Percentiles rank a stretch among this genome's conserved stretches.
Evolutionary conservation across 305 asterid genomes (phyloP).

Genomic region (Nicotiana rustica): DNA sequence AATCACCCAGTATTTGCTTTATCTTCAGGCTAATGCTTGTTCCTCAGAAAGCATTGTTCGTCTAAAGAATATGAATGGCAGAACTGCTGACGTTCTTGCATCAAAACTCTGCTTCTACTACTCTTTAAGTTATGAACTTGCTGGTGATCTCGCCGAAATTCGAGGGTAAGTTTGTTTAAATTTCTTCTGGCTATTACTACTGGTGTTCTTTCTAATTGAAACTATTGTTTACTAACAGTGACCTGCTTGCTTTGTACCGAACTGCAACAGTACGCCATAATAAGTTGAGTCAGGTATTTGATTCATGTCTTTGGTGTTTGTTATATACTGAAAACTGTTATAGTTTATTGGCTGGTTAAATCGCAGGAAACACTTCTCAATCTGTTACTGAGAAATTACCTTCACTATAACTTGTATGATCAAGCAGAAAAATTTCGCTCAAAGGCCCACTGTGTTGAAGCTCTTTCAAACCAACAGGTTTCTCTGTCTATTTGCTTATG

Average conservation of each 20-base stretch:
- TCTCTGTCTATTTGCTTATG: background rate
- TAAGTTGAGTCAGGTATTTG: slow-evolving; percentile 55
- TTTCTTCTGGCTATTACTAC: background rate
- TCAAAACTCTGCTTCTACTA: slow-evolving; percentile 71
- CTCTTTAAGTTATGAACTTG: slow-evolving; percentile 69
- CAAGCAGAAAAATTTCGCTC: slow-evolving; percentile 78
- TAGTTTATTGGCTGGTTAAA: background rate
- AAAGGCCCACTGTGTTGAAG: slow-evolving; percentile 72
- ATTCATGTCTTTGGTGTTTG: background rate
- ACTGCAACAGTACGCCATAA: slow-evolving; percentile 54
- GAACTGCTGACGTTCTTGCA: slow-evolving; percentile 66
- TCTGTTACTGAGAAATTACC: slow-evolving; percentile 70
- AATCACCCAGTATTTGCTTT: slow-evolving; percentile 29
- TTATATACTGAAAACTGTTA: background rate
- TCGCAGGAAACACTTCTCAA: slow-evolving; percentile 72
- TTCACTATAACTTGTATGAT: slow-evolving; percentile 72
- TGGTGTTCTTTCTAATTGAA: background rate
- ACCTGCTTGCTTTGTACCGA: slow-evolving; percentile 55
- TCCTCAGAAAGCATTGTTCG: slow-evolving; percentile 63
- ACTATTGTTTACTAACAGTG: slow-evolving; percentile 36
- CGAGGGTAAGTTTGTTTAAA: slow-evolving; percentile 52
- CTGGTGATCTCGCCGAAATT: slow-evolving; percentile 66
- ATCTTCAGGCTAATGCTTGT: slow-evolving; percentile 67
- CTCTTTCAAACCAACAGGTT: slow-evolving; percentile 77
- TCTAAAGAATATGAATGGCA: slow-evolving; percentile 59